These are phyloP conservation scores for Linderniella brevidens DNA, from an alignment of 257 asterid species.

Conservation along the genomic window DNA sequence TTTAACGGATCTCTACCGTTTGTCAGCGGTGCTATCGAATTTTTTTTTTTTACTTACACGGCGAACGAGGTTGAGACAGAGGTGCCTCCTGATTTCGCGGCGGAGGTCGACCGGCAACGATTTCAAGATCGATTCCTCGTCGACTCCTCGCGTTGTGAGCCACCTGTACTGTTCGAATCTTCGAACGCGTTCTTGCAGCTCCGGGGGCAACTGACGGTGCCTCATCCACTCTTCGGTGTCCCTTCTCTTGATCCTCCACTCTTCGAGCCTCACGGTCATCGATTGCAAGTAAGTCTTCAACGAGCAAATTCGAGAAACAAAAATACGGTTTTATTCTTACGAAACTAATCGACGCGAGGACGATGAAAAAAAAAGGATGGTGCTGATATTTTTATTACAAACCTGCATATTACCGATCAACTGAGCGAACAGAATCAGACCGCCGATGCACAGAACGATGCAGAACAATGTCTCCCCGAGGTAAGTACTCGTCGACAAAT, in stretches of 20 bases:
- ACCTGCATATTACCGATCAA: conserved; percentile 97
- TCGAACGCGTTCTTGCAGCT: conserved; percentile 82
- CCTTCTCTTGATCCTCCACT: conserved; percentile 80
- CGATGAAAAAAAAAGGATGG: too few relatives aligned
- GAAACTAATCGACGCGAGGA: neutral
- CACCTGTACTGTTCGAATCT: conserved; percentile 70
- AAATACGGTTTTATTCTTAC: neutral
- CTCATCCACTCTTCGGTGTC: conserved; percentile 99
- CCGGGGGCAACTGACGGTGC: conserved; percentile 83
- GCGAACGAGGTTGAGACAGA: conserved; percentile 92
- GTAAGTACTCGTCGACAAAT: conserved; percentile 69
- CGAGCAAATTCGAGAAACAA: conserved; percentile 5
- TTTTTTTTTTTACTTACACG: conserved; percentile 35
- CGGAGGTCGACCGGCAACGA: conserved; percentile 85
- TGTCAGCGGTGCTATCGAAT: too few relatives aligned
- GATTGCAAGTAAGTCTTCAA: conserved; percentile 77
- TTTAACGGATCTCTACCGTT: too few relatives aligned
- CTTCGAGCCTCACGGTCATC: conserved; percentile 88
- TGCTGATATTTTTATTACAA: neutral
- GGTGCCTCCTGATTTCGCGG: conserved; percentile 85
- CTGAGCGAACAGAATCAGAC: conserved; percentile 72
- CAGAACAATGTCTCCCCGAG: conserved; percentile 81
- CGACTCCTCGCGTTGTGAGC: conserved; percentile 91
- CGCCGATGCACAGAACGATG: conserved; percentile 47
- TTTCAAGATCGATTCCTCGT: conserved; percentile 57